Evolutionary conservation across 1,284 basidiomycete genomes (phyloP).

Genomic region (Ceratobasidium sp.): DNA sequence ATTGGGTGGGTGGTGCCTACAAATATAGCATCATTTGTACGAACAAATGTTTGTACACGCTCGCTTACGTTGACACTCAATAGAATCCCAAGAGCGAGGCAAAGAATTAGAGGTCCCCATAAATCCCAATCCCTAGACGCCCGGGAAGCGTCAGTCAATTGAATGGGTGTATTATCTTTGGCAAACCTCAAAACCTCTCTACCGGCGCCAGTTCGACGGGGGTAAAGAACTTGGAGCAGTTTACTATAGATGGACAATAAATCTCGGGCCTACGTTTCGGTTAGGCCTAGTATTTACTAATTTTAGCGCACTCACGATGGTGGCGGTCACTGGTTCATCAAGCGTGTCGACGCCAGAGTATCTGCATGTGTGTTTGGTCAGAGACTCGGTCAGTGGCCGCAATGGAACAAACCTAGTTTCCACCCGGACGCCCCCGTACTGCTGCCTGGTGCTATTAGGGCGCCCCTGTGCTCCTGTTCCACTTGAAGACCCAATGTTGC

Average conservation of each 20-base stretch:
- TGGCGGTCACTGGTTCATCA: conserved; percentile 88
- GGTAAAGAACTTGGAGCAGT: conserved; percentile 91
- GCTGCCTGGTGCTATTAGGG: conserved; percentile 63
- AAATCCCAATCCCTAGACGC: conserved; percentile 88
- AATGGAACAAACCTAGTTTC: conserved; percentile 76
- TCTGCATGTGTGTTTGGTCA: conserved; percentile 56
- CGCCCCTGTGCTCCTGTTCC: conserved; percentile 50
- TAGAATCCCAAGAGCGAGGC: conserved; percentile 84
- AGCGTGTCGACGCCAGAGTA: conserved; percentile 86
- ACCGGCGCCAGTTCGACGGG: conserved; percentile 73
- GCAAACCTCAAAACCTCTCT: conserved; percentile 80
- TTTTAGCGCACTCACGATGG: conserved; percentile 72
- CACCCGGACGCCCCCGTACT: conserved; percentile 82
- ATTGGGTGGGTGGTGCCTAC: conserved; percentile 84
- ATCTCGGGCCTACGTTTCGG: conserved; percentile 74
- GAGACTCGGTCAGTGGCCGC: background rate
- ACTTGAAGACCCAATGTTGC: conserved; percentile 73
- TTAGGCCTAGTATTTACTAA: conserved; percentile 30
- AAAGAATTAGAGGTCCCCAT: conserved; percentile 92
- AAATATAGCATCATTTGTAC: background rate
- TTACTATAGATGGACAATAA: conserved; percentile 90
- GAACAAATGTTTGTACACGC: conserved; percentile 35
- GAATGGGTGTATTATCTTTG: background rate
- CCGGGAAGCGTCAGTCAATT: background rate
- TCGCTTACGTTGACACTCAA: conserved; percentile 83